Evolutionary conservation across 139 green algal species (phyloP), one percentile per base, ranked within the genome.

Genomic region (Trebouxia sp.): DNA sequence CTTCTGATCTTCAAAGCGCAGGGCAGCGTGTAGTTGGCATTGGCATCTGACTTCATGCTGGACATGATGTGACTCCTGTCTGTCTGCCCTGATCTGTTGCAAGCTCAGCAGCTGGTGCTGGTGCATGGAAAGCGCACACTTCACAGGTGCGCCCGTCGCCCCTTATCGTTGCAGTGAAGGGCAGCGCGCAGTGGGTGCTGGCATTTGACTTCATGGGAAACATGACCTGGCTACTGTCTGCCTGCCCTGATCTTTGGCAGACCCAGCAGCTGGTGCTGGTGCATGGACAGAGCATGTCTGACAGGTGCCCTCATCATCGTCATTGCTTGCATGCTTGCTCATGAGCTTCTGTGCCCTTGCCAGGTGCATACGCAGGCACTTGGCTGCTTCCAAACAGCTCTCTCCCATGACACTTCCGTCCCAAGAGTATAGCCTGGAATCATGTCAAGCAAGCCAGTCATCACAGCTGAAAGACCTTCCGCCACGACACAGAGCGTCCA

Each of bases 131-230:
- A 90, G 43, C 53, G 58, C 1, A 39, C 56, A 24, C n/a, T 35
- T 39, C 26, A 32, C 32, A 20, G n/a, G 56, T 39, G 1, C 26
- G 20, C 20, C 20, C 11, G 12, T 3, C 56, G 26, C 1, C 26
- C 20, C 26, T 20, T 11, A 20, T 15, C 20, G 14, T 11, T 41
- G 69, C 55, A n/a, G 69, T 77, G 41, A n/a, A 53, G 53, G 69
- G 69, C 26, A 38, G 11, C 38, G 55, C 55, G 41, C 53, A 77
- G 22, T 83, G 82, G 42, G 83, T 80, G 28, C 53, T 95, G 24
- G 81, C 92, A 12, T 89, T 69, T 45, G 96, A 96, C 66, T 96
- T 87, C 79, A 86, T 89, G 87, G 84, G 96, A 12, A 92, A 96
- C 83, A 35, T 94, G 37, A 5, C 7, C 10, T 96, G 88, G 90